phyloP scores from a whole-genome alignment of 305 asterid species.

The Fraxinus angustifolia region DNA sequence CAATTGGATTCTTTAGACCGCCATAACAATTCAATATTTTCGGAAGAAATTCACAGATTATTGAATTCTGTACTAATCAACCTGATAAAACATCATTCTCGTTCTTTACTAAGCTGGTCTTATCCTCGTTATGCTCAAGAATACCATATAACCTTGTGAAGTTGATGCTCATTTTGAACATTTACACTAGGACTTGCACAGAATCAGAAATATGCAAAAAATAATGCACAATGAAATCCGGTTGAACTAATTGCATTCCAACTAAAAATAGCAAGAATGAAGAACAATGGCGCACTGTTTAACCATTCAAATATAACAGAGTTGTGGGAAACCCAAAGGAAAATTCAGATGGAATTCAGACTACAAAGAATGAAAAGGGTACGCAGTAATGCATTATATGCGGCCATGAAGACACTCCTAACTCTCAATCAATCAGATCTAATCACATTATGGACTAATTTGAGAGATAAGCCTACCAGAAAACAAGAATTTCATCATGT shows the following conservation, averaged over 20 bases:
- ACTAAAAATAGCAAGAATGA: not conserved
- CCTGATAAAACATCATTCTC: not conserved
- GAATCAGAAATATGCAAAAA: not conserved
- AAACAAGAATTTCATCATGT: conserved; percentile 28
- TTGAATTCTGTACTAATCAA: not conserved
- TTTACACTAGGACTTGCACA: not conserved
- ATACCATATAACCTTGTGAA: not conserved
- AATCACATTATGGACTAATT: not conserved
- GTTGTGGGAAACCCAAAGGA: not conserved
- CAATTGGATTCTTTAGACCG: not conserved
- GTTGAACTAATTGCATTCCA: not conserved
- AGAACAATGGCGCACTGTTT: not conserved
- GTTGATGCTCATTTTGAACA: not conserved
- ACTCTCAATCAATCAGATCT: conserved; percentile 25
- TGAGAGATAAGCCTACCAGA: conserved; percentile 15
- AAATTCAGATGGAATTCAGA: conserved; percentile 16
- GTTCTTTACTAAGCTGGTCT: not conserved
- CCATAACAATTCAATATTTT: not conserved
- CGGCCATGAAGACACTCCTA: conserved; percentile 22
- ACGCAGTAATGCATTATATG: conserved; percentile 14
- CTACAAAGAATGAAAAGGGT: conserved; percentile 41
- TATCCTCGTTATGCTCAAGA: not conserved
- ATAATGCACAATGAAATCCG: not conserved
- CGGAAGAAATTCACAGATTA: not conserved
- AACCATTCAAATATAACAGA: not conserved